Evolutionary conservation across 1,284 basidiomycete genomes (phyloP).

Genomic region (Acaromyces ingoldii): DNA sequence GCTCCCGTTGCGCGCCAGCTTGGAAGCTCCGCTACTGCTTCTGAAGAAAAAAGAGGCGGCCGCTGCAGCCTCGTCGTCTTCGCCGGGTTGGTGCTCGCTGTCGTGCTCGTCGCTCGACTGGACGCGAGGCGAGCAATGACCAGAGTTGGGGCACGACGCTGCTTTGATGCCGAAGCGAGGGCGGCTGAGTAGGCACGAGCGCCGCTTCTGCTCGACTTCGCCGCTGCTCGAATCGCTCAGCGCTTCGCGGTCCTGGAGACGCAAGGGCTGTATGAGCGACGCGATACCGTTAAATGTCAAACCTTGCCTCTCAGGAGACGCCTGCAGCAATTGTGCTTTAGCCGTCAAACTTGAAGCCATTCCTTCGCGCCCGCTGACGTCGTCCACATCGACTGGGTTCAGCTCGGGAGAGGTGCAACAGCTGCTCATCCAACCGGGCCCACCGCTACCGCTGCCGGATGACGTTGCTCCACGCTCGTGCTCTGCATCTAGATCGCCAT

Average conservation of each 20-base stretch:
- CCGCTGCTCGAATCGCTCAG: no score
- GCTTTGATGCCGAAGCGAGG: no score
- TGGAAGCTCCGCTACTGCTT: neutral
- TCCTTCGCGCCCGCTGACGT: neutral
- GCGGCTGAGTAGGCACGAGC: no score
- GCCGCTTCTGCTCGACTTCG: no score
- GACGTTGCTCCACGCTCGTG: slow-evolving; percentile 2
- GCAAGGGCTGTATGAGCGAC: no score
- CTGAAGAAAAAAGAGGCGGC: neutral
- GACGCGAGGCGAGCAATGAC: neutral
- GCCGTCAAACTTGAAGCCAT: neutral
- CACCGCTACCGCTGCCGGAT: slow-evolving; percentile 1
- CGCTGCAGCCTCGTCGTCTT: no score
- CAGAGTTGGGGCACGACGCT: neutral
- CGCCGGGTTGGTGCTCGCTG: neutral
- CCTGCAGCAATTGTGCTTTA: neutral
- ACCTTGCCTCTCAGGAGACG: neutral
- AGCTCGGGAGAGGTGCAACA: slow-evolving; percentile 8
- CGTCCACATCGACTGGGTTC: neutral
- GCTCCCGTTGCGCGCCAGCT: neutral
- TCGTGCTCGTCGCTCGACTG: neutral
- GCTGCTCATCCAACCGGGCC: slow-evolving; percentile 7
- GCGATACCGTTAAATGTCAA: neutral
- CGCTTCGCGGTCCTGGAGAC: no score
- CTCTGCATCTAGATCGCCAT: neutral